Evolutionary conservation across 192 early-diverging fungal species (phyloP).

Genomic region (Glomus cerebriforme): DNA sequence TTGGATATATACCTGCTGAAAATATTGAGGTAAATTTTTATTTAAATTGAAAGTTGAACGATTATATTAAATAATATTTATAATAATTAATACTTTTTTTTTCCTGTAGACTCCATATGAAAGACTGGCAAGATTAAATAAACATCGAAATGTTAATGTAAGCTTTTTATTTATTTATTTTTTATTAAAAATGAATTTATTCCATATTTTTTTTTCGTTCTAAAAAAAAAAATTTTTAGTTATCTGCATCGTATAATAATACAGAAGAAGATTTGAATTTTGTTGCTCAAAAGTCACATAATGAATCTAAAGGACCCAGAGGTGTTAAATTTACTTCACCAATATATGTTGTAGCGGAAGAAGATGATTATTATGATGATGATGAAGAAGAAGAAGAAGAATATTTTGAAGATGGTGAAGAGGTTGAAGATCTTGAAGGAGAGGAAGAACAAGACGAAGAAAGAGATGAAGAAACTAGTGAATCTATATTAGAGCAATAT

Average conservation of each 20-base stretch:
- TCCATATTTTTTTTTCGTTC: neutral
- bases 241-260: slow-evolving; percentile 27
- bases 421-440: neutral
- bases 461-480: slow-evolving; percentile 15
- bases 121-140: slow-evolving; percentile 76
- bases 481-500: slow-evolving; percentile 42
- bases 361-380: slow-evolving; percentile 54
- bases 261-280: slow-evolving; percentile 14
- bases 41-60: neutral
- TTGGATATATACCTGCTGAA: slow-evolving; percentile 89
- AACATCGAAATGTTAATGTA: slow-evolving; percentile 69
- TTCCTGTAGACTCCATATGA: slow-evolving; percentile 71
- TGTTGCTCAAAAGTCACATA: neutral
- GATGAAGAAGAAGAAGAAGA: slow-evolving; percentile 44
- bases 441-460: neutral
- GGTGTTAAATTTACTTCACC: slow-evolving; percentile 20
- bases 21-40: slow-evolving; percentile 69
- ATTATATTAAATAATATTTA: neutral
- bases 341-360: slow-evolving; percentile 35
- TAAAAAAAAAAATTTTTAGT: neutral
- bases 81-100: neutral
- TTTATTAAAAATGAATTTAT: neutral
- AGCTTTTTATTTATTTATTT: slow-evolving; percentile 4
- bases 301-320: neutral
- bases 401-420: slow-evolving; percentile 44